phyloP scores from a whole-genome alignment of 305 asterid species.

The Nicotiana rustica region DNA sequence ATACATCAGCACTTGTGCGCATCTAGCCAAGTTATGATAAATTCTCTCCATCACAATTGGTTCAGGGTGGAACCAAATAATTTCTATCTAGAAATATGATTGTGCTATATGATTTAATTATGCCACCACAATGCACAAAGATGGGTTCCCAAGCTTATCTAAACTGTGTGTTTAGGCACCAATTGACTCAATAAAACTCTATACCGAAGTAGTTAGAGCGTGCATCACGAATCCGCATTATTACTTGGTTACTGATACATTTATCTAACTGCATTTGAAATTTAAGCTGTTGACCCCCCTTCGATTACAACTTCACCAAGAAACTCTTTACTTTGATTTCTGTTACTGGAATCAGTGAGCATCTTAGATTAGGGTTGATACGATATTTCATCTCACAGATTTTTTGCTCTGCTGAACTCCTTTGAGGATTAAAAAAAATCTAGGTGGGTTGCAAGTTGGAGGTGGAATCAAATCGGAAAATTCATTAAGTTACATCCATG shows the following conservation, averaged over 20 bases:
- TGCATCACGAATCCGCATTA: neutral
- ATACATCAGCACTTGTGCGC: too few species aligned
- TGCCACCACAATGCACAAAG: too few species aligned
- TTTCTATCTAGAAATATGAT: too few species aligned
- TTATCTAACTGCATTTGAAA: neutral
- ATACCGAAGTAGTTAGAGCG: too few species aligned
- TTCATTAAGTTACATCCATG: slow-evolving; percentile 87
- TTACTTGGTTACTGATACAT: neutral
- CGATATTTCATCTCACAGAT: slow-evolving; percentile 42
- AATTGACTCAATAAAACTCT: too few species aligned
- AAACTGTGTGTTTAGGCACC: too few species aligned
- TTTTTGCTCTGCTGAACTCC: slow-evolving; percentile 53
- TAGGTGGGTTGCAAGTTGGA: slow-evolving; percentile 99
- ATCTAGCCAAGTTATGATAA: too few species aligned
- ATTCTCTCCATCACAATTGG: too few species aligned
- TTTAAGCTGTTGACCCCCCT: neutral
- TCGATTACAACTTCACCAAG: neutral
- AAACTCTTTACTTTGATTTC: neutral
- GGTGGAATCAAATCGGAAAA: slow-evolving; percentile 88
- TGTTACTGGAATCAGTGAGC: slow-evolving; percentile 16
- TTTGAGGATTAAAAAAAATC: slow-evolving; percentile 45
- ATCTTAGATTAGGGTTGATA: slow-evolving; percentile 32
- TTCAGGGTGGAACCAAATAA: too few species aligned
- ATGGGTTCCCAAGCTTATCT: too few species aligned
- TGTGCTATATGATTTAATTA: too few species aligned